These are phyloP conservation scores for Castanopsis chinensis DNA, from an alignment of 306 rosid species.

Conservation along the genomic window DNA sequence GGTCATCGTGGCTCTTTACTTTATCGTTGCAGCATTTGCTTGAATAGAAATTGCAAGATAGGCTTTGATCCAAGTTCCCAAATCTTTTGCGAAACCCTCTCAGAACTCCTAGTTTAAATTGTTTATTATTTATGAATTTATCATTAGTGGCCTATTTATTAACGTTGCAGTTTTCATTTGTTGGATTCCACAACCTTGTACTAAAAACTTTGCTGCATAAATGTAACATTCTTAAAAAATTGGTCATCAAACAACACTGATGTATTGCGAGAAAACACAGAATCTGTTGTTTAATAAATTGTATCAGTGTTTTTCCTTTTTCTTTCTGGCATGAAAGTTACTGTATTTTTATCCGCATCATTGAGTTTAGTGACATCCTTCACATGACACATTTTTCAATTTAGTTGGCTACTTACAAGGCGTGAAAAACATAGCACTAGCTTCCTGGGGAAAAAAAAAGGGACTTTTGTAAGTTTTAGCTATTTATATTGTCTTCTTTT, in stretches of 20 bases:
- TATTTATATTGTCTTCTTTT: too few species aligned
- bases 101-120: not conserved
- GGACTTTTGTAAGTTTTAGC: too few species aligned
- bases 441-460: too few species aligned
- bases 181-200: conserved; percentile 3
- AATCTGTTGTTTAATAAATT: conserved; percentile 99
- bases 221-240: conserved; percentile 54
- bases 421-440: too few species aligned
- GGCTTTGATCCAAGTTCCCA: not conserved
- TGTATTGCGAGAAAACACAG: conserved; percentile 99
- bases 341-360: too few species aligned
- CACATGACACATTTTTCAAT: too few species aligned
- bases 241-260: conserved; percentile 86
- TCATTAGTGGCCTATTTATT: not conserved
- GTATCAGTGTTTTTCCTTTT: too few species aligned
- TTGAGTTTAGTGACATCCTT: too few species aligned
- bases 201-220: conserved; percentile 24
- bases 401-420: too few species aligned
- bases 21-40: not conserved
- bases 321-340: too few species aligned
- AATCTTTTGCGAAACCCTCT: not conserved
- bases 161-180: conserved; percentile 5
- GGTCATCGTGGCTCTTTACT: not conserved
- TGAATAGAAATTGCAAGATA: not conserved
- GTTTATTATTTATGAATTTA: not conserved